Evolutionary conservation across 257 asterid genomes (phyloP).

Genomic region (Plantago elongata): DNA sequence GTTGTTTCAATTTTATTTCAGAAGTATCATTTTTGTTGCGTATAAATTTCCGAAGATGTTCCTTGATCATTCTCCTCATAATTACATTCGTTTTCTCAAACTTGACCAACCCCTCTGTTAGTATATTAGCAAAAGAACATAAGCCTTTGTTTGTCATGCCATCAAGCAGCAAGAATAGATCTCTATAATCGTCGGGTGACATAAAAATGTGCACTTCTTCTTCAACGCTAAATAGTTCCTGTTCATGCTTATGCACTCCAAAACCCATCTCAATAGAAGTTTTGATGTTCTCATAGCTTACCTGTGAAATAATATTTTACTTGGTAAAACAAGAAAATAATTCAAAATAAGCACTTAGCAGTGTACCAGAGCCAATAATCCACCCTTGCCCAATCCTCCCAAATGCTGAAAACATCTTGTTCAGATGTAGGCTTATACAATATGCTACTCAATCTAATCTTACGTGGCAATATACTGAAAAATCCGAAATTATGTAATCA

Average conservation of each 20-base stretch:
- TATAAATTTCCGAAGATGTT: constrained; percentile 39
- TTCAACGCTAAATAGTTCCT: constrained; percentile 19
- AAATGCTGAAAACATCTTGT: too few relatives aligned
- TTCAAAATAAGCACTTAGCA: too few relatives aligned
- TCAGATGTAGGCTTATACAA: too few relatives aligned
- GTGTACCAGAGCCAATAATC: too few relatives aligned
- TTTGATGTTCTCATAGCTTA: constrained; percentile 47
- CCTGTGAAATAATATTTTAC: constrained; percentile 32
- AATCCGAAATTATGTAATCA: too few relatives aligned
- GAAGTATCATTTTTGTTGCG: constrained; percentile 27
- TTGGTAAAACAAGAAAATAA: not conserved
- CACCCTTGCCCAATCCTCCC: not conserved
- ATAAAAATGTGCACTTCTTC: constrained; percentile 27
- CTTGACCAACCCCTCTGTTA: constrained; percentile 38
- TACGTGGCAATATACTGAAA: too few relatives aligned
- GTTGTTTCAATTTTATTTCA: constrained; percentile 31
- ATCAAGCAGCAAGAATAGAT: constrained; percentile 42
- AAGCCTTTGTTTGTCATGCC: constrained; percentile 62
- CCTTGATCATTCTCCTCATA: constrained; percentile 43
- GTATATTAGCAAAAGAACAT: constrained; percentile 37
- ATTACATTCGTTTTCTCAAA: constrained; percentile 46
- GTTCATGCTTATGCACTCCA: constrained; percentile 30
- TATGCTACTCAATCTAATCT: too few relatives aligned
- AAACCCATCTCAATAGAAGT: constrained; percentile 46
- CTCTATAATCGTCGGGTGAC: constrained; percentile 27